Conservation (phyloP, 2,329 filamentous ascomycete species). For the Podosphaera fusca region DNA sequence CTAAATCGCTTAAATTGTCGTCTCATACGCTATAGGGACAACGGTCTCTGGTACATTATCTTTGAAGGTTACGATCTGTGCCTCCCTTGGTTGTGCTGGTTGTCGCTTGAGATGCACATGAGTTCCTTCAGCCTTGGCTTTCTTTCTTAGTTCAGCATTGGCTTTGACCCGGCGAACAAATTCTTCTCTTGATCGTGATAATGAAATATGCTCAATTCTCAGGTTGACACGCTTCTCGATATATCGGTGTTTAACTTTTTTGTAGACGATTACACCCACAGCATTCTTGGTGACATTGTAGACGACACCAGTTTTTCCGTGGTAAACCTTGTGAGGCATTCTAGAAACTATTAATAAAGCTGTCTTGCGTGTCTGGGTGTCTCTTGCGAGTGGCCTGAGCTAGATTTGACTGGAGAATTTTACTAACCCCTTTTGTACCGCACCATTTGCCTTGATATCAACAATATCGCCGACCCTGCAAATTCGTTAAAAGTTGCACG, state of each 20-base stretch:
- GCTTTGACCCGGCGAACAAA: constrained; percentile 92
- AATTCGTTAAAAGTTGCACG: constrained; percentile 20
- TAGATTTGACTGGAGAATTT: not conserved
- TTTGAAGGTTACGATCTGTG: constrained; percentile 55
- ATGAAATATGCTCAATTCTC: constrained; percentile 88
- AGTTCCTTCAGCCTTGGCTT: constrained; percentile 77
- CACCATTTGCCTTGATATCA: constrained; percentile 96
- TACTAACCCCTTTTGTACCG: constrained; percentile 79
- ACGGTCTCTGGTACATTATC: constrained; percentile 81
- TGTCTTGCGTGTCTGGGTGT: too few relatives aligned
- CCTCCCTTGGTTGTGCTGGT: constrained; percentile 56
- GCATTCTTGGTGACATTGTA: constrained; percentile 99
- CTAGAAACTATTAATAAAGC: not conserved
- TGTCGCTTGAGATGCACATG: constrained; percentile 85
- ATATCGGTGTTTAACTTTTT: constrained; percentile 98
- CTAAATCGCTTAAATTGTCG: constrained; percentile 51
- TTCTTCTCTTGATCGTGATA: constrained; percentile 88
- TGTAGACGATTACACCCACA: constrained; percentile 97
- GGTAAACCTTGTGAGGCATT: constrained; percentile 5
- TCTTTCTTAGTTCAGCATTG: constrained; percentile 78
- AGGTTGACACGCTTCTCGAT: constrained; percentile 99
- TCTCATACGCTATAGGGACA: constrained; percentile 86
- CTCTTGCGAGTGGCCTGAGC: not conserved
- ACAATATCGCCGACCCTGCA: constrained; percentile 88
- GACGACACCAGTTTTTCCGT: constrained; percentile 58